Conservation (phyloP, 1,284 basidiomycete species). For the Anthracocystis setariae region DNA sequence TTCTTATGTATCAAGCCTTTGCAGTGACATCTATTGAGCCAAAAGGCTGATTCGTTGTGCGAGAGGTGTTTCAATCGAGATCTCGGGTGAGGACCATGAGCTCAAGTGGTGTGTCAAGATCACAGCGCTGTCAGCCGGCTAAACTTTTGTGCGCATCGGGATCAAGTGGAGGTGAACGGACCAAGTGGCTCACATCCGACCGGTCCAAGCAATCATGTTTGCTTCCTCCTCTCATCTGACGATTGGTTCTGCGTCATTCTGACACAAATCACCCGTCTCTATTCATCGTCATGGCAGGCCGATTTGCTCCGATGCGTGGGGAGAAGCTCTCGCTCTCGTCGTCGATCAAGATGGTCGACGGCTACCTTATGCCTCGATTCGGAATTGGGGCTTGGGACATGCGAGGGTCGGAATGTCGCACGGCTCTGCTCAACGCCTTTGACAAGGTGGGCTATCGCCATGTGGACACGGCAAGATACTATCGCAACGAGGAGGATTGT, state of each 20-base stretch:
- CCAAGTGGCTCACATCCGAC: too few relatives aligned
- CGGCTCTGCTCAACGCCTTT: constrained; percentile 36
- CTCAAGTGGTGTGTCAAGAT: too few relatives aligned
- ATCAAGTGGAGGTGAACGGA: too few relatives aligned
- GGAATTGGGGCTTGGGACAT: constrained; percentile 54
- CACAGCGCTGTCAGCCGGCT: too few relatives aligned
- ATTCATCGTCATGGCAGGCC: constrained; percentile 19
- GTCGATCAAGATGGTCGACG: constrained; percentile 33
- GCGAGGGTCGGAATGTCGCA: constrained; percentile 29
- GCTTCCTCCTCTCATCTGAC: too few relatives aligned
- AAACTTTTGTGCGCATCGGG: too few relatives aligned
- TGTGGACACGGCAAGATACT: constrained; percentile 52
- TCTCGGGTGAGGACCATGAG: too few relatives aligned
- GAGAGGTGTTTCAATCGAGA: too few relatives aligned
- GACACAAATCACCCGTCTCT: not conserved
- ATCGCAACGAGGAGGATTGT: constrained; percentile 83
- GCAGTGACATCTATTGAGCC: too few relatives aligned
- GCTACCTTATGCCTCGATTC: constrained; percentile 41
- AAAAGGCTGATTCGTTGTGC: too few relatives aligned
- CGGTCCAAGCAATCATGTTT: too few relatives aligned
- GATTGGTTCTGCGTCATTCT: not conserved
- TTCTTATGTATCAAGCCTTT: too few relatives aligned
- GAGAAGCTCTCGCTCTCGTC: constrained; percentile 32
- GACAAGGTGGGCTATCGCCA: constrained; percentile 69
- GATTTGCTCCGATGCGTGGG: constrained; percentile 23